A percentile compares a stretch with the other conserved stretches of the same genome.
These are phyloP conservation scores for Polymyxa betae DNA, from an alignment of 208 protist genomes.

Conservation along the genomic window DNA sequence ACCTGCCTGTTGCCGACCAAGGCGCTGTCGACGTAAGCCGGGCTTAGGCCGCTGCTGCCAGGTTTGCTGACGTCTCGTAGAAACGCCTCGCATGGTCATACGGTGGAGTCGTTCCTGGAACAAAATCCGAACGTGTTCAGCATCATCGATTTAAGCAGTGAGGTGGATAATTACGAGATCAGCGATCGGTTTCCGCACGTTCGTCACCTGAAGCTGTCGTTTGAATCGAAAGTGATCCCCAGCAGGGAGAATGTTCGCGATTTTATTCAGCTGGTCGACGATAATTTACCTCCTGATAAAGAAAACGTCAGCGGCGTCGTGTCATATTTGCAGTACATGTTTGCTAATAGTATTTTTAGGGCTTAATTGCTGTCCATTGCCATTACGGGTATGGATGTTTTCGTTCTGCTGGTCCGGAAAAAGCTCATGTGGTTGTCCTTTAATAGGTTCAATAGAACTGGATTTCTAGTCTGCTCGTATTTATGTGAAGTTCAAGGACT, in stretches of 20 bases:
- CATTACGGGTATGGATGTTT: constrained; percentile 1
- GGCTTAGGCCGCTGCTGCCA: neutral
- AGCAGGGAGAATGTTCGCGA: constrained; percentile 6
- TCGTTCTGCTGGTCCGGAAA: neutral
- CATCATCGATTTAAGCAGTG: constrained; percentile 42
- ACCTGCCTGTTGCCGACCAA: constrained; percentile 45
- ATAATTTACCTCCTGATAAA: neutral
- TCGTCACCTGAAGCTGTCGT: constrained; percentile 28
- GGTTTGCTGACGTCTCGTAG: neutral
- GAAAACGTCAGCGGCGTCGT: neutral
- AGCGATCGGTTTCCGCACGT: neutral
- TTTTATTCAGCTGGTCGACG: constrained; percentile 2
- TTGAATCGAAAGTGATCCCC: constrained; percentile 47
- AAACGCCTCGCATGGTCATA: neutral
- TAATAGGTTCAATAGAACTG: constrained; percentile 31
- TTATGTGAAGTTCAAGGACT: neutral
- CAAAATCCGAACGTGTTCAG: neutral
- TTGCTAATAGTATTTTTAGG: neutral
- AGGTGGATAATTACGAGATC: constrained; percentile 33
- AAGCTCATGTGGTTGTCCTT: too few relatives aligned
- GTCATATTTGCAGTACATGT: neutral
- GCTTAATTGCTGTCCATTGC: constrained; percentile 26
- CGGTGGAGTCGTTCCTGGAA: constrained; percentile 24
- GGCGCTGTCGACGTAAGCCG: constrained; percentile 22
- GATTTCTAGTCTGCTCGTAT: constrained; percentile 13